These are phyloP conservation scores for Alternaria tenuissima DNA, from an alignment of 2,329 filamentous ascomycete genomes.

Conservation along the genomic window DNA sequence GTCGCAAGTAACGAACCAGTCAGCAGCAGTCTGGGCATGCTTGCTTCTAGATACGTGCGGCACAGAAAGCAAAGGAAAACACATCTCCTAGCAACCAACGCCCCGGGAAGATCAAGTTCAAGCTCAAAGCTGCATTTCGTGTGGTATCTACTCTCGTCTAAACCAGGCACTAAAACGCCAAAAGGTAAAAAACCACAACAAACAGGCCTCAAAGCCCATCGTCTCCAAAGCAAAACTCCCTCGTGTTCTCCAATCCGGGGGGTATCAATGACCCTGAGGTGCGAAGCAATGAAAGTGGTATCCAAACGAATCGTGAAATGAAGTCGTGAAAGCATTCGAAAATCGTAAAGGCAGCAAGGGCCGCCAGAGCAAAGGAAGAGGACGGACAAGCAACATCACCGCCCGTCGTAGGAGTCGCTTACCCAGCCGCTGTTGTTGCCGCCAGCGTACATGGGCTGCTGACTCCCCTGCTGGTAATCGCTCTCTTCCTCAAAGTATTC, in stretches of 20 bases:
- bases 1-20: not conserved
- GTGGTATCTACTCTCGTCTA: constrained; percentile 19
- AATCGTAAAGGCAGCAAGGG: not conserved
- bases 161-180: constrained; percentile 2
- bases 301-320: constrained; percentile 17
- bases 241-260: constrained; percentile 17
- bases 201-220: not conserved
- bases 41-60: not conserved
- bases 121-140: constrained; percentile 3
- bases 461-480: constrained; percentile 52
- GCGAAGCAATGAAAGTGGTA: constrained; percentile 30
- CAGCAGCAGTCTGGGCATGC: not conserved
- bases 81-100: no score
- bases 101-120: not conserved
- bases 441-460: constrained; percentile 41
- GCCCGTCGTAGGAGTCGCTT: constrained; percentile 41
- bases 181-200: not conserved
- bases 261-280: constrained; percentile 24
- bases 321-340: constrained; percentile 18
- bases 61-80: no score
- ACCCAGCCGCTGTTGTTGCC: constrained; percentile 46
- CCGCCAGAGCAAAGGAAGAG: not conserved
- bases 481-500: constrained; percentile 77
- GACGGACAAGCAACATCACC: not conserved
- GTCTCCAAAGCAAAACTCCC: constrained; percentile 9